A percentile compares a stretch with the other conserved stretches of the same genome.
These are phyloP conservation scores for Trypanosoma caninum DNA, from an alignment of 208 protist species.

Conservation along the genomic window DNA sequence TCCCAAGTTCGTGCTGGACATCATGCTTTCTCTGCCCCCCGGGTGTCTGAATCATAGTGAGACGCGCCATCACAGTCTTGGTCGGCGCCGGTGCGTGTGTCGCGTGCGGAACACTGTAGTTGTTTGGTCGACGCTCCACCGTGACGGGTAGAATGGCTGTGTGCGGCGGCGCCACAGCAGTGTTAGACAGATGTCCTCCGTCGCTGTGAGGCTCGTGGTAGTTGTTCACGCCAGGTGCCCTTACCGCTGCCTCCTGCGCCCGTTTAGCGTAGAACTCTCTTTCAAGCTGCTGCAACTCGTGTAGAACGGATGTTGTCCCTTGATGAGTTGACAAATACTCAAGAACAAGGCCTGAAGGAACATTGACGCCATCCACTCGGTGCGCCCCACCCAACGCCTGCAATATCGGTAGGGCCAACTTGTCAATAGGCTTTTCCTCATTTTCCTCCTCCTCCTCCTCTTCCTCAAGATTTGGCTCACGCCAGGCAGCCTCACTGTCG, in stretches of 20 bases:
- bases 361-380: constrained; percentile 37
- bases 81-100: constrained; percentile 26
- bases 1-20: background rate
- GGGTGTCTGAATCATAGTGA: constrained; percentile 50
- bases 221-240: constrained; percentile 26
- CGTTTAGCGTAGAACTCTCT: constrained; percentile 8
- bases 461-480: constrained; percentile 55
- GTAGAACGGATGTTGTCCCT: constrained; percentile 60
- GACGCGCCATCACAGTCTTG: constrained; percentile 43
- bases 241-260: constrained; percentile 1
- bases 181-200: background rate
- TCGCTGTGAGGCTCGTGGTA: constrained; percentile 21
- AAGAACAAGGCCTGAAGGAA: constrained; percentile 79
- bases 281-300: constrained; percentile 74
- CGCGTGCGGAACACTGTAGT: constrained; percentile 76
- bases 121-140: constrained; percentile 76
- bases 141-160: constrained; percentile 45
- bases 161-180: constrained; percentile 15
- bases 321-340: constrained; percentile 85
- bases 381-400: constrained; percentile 46
- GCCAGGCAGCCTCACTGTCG: constrained; percentile 32
- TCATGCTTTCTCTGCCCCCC: constrained; percentile 11
- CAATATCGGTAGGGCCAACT: constrained; percentile 41
- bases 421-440: constrained; percentile 63
- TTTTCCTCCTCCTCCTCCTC: constrained; percentile 40